Percentiles rank a stretch among this genome's conserved stretches.
phyloP scores from a whole-genome alignment of 2,329 filamentous ascomycete species.

The Fusarium brevicatenulatum region DNA sequence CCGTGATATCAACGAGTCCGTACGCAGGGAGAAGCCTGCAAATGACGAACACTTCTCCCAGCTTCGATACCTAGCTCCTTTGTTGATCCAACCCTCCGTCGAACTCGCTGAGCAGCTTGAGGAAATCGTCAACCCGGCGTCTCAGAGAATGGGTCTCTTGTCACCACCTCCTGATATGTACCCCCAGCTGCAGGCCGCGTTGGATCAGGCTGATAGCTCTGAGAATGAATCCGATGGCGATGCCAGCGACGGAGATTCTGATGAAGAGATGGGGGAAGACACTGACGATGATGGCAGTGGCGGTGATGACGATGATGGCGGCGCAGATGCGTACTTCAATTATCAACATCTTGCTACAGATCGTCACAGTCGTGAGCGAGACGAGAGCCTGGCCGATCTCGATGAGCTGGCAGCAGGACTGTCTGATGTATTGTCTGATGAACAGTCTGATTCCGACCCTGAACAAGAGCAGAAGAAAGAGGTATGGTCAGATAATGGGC shows the following conservation, averaged over 20 bases:
- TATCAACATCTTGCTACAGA: not conserved
- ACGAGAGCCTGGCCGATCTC: not conserved
- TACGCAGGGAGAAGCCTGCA: slow-evolving; percentile 31
- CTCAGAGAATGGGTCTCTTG: not conserved
- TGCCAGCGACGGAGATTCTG: not conserved
- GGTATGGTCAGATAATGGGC: not conserved
- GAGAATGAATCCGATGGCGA: not conserved
- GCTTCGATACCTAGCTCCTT: slow-evolving; percentile 35
- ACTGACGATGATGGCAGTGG: not conserved
- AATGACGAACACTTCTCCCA: slow-evolving; percentile 13
- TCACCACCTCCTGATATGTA: slow-evolving; percentile 11
- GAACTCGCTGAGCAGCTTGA: not conserved
- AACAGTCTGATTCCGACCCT: not conserved
- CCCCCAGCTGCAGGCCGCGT: slow-evolving; percentile 5
- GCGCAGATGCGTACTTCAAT: not conserved
- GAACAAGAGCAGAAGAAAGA: not conserved
- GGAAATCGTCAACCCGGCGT: not conserved
- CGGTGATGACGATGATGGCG: not conserved
- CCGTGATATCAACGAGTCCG: slow-evolving; percentile 41
- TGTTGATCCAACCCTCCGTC: slow-evolving; percentile 24
- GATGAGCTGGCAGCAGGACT: not conserved
- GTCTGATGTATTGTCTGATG: not conserved
- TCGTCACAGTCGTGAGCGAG: not conserved
- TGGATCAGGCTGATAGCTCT: not conserved
- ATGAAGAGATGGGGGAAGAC: slow-evolving; percentile 5